Conservation (phyloP, 768 basidiomycete genomes). For the Cubamyces lactineus region DNA sequence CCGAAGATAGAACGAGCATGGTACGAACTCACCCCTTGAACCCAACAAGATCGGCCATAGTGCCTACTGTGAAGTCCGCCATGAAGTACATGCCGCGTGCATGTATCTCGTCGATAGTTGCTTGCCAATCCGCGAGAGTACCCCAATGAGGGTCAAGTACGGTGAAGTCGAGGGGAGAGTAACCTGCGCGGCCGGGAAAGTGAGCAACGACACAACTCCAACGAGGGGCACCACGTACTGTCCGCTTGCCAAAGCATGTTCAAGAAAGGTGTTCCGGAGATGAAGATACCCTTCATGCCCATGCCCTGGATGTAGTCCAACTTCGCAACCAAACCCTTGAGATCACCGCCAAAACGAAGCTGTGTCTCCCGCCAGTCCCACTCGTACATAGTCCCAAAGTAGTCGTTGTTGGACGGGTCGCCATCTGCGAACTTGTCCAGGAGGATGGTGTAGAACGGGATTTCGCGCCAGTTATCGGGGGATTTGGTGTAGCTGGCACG, state of each 20-base stretch:
- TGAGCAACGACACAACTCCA: not conserved
- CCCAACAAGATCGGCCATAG: constrained; percentile 86
- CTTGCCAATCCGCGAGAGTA: constrained; percentile 76
- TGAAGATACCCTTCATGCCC: constrained; percentile 84
- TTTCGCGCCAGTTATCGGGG: constrained; percentile 82
- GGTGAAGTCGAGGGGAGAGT: constrained; percentile 90
- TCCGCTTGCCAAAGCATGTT: constrained; percentile 99
- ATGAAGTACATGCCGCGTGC: constrained; percentile 88
- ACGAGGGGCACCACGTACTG: constrained; percentile 57
- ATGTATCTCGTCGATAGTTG: constrained; percentile 77
- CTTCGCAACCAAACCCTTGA: constrained; percentile 71
- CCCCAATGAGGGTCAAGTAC: constrained; percentile 95
- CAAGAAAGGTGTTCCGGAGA: constrained; percentile 89
- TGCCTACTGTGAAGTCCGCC: constrained; percentile 93
- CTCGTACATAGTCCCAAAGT: constrained; percentile 78
- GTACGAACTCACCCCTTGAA: constrained; percentile 69
- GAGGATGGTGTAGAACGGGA: constrained; percentile 81
- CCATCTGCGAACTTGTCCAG: constrained; percentile 96
- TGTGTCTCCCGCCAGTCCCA: constrained; percentile 88
- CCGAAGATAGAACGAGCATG: not conserved
- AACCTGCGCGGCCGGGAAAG: constrained; percentile 53
- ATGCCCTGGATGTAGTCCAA: constrained; percentile 91
- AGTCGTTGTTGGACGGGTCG: constrained; percentile 91
- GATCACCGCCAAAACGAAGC: constrained; percentile 87
- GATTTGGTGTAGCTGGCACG: constrained; percentile 75